Evolutionary conservation across 1,139 yeast species (phyloP).

Genomic region (Blastobotrys persicus): DNA sequence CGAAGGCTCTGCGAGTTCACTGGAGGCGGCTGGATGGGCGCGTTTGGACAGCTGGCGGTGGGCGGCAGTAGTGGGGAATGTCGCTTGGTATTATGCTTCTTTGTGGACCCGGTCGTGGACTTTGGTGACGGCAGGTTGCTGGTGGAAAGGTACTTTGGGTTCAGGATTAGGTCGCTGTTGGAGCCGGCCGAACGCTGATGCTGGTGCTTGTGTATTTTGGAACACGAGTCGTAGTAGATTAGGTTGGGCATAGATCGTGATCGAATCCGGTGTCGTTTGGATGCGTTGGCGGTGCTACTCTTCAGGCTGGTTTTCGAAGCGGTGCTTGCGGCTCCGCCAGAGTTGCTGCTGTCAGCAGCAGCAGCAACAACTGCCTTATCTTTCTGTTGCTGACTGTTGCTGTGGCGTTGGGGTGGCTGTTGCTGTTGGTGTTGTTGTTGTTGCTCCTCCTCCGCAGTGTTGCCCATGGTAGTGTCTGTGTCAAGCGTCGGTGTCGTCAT

Average conservation of each 20-base stretch:
- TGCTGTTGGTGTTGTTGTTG: conserved; percentile 2
- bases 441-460: conserved; percentile 5
- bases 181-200: conserved; percentile 11
- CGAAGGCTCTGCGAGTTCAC: conserved; percentile 78
- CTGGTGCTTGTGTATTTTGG: conserved; percentile 23
- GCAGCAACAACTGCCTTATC: too few species aligned
- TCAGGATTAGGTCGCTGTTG: conserved; percentile 12
- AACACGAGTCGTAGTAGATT: conserved; percentile 17
- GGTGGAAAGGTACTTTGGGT: conserved; percentile 17
- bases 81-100: conserved; percentile 4
- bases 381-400: too few species aligned
- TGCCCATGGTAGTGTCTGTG: conserved; percentile 17
- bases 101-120: not conserved
- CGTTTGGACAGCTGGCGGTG: conserved; percentile 18
- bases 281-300: conserved; percentile 1
- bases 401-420: not conserved
- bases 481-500: conserved; percentile 6
- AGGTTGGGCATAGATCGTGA: conserved; percentile 30
- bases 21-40: conserved; percentile 61
- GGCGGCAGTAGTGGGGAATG: conserved; percentile 18
- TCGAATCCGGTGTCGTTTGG: conserved; percentile 25
- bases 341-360: too few species aligned
- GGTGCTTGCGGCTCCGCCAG: too few species aligned
- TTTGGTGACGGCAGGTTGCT: conserved; percentile 12
- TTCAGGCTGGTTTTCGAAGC: too few species aligned